Evolutionary conservation across 2,329 filamentous ascomycete species (phyloP).

Genomic region (Tolypocladium tropicale): DNA sequence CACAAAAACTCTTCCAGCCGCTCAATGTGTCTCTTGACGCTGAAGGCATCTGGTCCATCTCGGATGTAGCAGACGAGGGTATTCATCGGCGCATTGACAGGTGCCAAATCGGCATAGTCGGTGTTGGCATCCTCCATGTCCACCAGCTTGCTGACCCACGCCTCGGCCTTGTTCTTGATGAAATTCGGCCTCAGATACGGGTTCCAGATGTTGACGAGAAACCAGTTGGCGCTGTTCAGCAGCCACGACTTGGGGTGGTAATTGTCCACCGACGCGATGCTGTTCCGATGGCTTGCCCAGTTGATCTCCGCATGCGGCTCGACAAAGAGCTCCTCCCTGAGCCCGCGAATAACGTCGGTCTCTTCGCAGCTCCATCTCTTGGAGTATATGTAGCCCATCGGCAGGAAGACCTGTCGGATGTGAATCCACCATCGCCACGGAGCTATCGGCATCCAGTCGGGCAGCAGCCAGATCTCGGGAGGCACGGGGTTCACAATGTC

Average conservation of each 20-base stretch:
- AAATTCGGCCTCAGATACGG: conserved; percentile 61
- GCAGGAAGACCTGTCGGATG: conserved; percentile 89
- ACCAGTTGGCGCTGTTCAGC: conserved; percentile 67
- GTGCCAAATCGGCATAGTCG: conserved; percentile 73
- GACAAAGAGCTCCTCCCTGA: conserved; percentile 75
- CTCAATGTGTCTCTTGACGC: conserved; percentile 68
- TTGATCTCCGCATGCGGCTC: conserved; percentile 69
- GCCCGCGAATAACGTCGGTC: conserved; percentile 59
- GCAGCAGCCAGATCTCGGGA: conserved; percentile 85
- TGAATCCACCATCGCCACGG: conserved; percentile 98
- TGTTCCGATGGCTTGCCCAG: conserved; percentile 71
- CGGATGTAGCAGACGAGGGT: conserved; percentile 75
- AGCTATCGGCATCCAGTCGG: conserved; percentile 80
- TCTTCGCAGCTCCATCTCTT: conserved; percentile 69
- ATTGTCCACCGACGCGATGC: conserved; percentile 70
- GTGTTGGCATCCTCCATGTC: conserved; percentile 92
- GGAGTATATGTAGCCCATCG: conserved; percentile 86
- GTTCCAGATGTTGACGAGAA: conserved; percentile 69
- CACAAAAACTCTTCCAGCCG: conserved; percentile 79
- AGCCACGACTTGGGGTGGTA: conserved; percentile 88
- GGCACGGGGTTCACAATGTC: conserved; percentile 91
- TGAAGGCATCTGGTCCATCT: conserved; percentile 65
- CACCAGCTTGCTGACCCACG: conserved; percentile 73
- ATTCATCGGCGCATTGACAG: conserved; percentile 87
- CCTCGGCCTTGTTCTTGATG: conserved; percentile 63